Evolutionary conservation across 2,329 filamentous ascomycete species (phyloP).

Genomic region (Colletotrichum eleusines): DNA sequence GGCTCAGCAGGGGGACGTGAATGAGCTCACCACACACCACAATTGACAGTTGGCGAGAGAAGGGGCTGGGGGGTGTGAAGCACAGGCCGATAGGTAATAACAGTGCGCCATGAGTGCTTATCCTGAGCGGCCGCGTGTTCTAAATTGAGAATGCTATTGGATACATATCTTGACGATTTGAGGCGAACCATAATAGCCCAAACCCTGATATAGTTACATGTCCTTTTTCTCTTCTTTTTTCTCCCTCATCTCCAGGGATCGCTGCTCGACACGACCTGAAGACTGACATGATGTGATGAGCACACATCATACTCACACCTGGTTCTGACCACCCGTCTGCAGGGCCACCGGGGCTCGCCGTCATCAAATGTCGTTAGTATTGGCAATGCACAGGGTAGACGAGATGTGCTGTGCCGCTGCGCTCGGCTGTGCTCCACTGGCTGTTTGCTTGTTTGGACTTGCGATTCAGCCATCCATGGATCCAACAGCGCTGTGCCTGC

Average conservation of each 20-base stretch:
- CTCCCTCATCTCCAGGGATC: neutral
- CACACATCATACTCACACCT: constrained; percentile 15
- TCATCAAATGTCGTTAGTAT: constrained; percentile 18
- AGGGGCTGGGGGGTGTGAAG: no score
- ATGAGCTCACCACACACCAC: constrained; percentile 23
- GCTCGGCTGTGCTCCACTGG: neutral
- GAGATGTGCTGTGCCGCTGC: constrained; percentile 3
- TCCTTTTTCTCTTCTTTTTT: no score
- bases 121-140: constrained; percentile 3
- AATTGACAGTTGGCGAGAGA: constrained; percentile 4
- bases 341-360: constrained; percentile 19
- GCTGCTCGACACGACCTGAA: constrained; percentile 13
- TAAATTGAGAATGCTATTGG: constrained; percentile 10
- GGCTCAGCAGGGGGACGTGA: constrained; percentile 16
- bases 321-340: constrained; percentile 25
- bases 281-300: neutral
- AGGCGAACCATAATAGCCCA: constrained; percentile 17
- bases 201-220: constrained; percentile 21
- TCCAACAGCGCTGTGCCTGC: constrained; percentile 3
- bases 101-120: neutral
- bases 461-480: constrained; percentile 2
- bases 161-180: neutral
- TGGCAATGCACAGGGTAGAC: constrained; percentile 1
- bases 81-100: neutral
- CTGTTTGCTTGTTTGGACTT: neutral